A percentile compares a stretch with the other conserved stretches of the same genome.
Evolutionary conservation across 768 basidiomycete species (phyloP).

Genomic region (Termitomyces sp.): DNA sequence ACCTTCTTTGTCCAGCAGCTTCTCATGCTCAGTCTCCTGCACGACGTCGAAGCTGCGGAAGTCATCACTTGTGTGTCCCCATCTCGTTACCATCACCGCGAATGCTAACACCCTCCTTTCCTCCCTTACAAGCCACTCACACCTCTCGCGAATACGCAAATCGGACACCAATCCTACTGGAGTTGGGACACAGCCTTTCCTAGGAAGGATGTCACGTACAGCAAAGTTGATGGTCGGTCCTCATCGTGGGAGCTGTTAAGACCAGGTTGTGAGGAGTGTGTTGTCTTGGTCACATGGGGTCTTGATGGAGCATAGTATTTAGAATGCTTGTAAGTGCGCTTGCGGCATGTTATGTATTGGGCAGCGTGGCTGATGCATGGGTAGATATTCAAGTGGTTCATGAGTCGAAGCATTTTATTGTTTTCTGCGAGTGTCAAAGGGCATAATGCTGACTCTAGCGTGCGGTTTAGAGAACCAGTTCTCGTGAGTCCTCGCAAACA

Average conservation of each 20-base stretch:
- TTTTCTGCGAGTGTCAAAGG: neutral
- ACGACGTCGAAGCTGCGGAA: conserved; percentile 60
- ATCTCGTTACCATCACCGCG: too few species aligned
- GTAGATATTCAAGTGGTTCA: conserved; percentile 76
- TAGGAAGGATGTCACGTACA: conserved; percentile 29
- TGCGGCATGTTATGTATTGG: too few species aligned
- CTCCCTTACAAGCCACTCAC: conserved; percentile 71
- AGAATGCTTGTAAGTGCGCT: conserved; percentile 77
- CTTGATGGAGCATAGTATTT: conserved; percentile 76
- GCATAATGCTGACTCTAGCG: conserved; percentile 14
- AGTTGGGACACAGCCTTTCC: conserved; percentile 49
- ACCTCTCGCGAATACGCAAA: conserved; percentile 57
- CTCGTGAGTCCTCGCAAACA: conserved; percentile 62
- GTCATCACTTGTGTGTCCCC: conserved; percentile 49
- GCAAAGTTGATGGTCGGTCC: too few species aligned
- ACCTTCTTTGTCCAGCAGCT: neutral
- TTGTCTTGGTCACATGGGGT: conserved; percentile 86
- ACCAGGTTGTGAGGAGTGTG: conserved; percentile 86
- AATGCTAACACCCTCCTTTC: neutral
- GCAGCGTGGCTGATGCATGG: neutral
- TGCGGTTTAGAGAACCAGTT: conserved; percentile 69
- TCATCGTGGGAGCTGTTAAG: conserved; percentile 51
- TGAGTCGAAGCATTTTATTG: conserved; percentile 84
- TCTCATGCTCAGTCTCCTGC: conserved; percentile 66
- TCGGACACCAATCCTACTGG: conserved; percentile 62